phyloP scores from a whole-genome alignment of 371 early-diverging fungal species.

The Mucor racemosus region DNA sequence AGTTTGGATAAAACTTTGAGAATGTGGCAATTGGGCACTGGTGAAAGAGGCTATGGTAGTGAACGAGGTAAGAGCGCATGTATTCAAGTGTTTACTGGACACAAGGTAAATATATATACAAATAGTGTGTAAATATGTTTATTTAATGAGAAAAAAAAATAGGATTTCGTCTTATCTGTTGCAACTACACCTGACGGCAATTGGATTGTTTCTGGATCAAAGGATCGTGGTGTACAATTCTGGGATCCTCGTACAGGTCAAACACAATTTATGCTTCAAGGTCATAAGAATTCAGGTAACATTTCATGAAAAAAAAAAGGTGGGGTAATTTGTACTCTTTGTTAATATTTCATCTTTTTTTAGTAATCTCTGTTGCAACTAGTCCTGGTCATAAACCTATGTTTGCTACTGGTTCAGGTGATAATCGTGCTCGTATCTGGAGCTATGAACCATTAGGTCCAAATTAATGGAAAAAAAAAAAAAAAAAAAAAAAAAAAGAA shows the following conservation, averaged over 20 bases:
- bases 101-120: conserved; percentile 52
- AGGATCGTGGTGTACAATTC: conserved; percentile 94
- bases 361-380: conserved; percentile 93
- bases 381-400: conserved; percentile 76
- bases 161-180: conserved; percentile 97
- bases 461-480: conserved; percentile 8
- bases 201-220: conserved; percentile 94
- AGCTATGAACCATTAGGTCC: conserved; percentile 60
- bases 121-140: not conserved
- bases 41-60: conserved; percentile 37
- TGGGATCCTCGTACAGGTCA: conserved; percentile 88
- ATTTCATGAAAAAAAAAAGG: not conserved
- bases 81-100: conserved; percentile 66
- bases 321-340: conserved; percentile 1
- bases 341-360: not conserved
- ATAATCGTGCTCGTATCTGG: conserved; percentile 94
- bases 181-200: conserved; percentile 91
- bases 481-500: no score
- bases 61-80: conserved; percentile 48
- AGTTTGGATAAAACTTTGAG: conserved; percentile 95
- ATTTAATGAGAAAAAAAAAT: not conserved
- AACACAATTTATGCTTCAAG: conserved; percentile 93
- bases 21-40: conserved; percentile 85
- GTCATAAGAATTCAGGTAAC: conserved; percentile 95
- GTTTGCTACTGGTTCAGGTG: conserved; percentile 97